phyloP scores from a whole-genome alignment of 805 yeast species.

The Wickerhamomyces tratensis region DNA sequence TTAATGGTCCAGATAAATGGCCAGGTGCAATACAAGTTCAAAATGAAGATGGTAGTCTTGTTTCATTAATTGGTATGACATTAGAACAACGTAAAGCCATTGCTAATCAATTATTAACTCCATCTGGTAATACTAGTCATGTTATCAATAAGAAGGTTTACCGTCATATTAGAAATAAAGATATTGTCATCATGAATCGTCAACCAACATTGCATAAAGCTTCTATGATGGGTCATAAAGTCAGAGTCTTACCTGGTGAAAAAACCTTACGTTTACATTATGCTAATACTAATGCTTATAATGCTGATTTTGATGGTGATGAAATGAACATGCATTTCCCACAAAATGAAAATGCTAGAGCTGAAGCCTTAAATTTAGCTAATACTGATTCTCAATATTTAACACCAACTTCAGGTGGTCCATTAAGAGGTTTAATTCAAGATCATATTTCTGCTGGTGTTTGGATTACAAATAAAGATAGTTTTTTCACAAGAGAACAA shows the following conservation, averaged over 20 bases:
- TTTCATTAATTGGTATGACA: conserved; percentile 81
- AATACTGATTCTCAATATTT: conserved; percentile 96
- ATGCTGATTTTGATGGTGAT: conserved; percentile 99
- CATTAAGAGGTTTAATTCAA: conserved; percentile 97
- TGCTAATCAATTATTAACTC: conserved; percentile 91
- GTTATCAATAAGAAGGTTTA: conserved; percentile 84
- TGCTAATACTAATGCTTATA: conserved; percentile 98
- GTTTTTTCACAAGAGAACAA: conserved; percentile 81
- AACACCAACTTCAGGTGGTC: conserved; percentile 98
- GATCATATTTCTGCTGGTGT: conserved; percentile 99
- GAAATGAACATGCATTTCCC: conserved; percentile 99
- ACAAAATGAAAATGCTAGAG: conserved; percentile 92
- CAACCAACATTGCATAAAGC: conserved; percentile 99
- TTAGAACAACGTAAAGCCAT: conserved; percentile 89
- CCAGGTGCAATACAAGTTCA: conserved; percentile 98
- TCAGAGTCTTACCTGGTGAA: conserved; percentile 93
- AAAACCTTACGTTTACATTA: conserved; percentile 94
- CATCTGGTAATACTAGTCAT: conserved; percentile 44
- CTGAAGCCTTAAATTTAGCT: conserved; percentile 92
- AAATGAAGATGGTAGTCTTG: conserved; percentile 84
- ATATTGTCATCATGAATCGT: conserved; percentile 96
- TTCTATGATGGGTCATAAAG: conserved; percentile 99
- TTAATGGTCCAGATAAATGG: conserved; percentile 97
- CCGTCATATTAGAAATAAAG: conserved; percentile 91
- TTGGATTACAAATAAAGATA: conserved; percentile 91